Evolutionary conservation across 2,329 filamentous ascomycete species (phyloP).

Genomic region (Trichoderma gracile): DNA sequence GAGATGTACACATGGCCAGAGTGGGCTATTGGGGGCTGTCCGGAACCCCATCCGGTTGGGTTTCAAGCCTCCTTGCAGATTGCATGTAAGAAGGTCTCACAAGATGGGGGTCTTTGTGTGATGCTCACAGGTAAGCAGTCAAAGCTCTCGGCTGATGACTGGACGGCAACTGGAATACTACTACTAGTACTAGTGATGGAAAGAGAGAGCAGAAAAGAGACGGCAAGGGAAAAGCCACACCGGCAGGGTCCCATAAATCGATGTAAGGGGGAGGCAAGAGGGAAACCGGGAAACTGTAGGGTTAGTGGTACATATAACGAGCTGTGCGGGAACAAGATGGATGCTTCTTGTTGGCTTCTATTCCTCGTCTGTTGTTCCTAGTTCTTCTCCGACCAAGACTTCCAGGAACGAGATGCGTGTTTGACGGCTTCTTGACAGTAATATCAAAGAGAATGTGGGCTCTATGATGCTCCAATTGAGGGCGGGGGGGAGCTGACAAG

Average conservation of each 20-base stretch:
- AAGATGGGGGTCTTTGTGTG: not conserved
- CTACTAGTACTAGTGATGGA: not conserved
- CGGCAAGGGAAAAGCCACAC: conserved; percentile 1
- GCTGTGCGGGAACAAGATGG: not conserved
- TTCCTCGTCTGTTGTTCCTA: not conserved
- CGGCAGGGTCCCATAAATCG: conserved; percentile 4
- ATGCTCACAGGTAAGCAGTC: not conserved
- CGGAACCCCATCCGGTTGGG: conserved; percentile 15
- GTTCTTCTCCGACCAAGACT: not conserved
- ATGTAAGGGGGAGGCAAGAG: conserved; percentile 18
- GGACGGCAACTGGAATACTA: not conserved
- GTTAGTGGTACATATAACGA: not conserved
- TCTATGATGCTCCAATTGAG: not conserved
- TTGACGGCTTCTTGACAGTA: too few species aligned
- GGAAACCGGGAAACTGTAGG: not conserved
- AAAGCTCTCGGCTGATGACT: not conserved
- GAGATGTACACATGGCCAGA: not conserved
- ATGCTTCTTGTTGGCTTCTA: not conserved
- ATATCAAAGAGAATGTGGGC: too few species aligned
- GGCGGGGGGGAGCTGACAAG: too few species aligned
- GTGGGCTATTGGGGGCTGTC: conserved; percentile 12
- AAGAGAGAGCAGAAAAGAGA: not conserved
- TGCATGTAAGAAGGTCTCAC: not conserved
- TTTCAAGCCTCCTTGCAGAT: conserved; percentile 8
- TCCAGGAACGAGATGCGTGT: too few species aligned